Base-by-base conservation (phyloP, 805 yeast genomes). In the Barnettozyma pratensis region DNA sequence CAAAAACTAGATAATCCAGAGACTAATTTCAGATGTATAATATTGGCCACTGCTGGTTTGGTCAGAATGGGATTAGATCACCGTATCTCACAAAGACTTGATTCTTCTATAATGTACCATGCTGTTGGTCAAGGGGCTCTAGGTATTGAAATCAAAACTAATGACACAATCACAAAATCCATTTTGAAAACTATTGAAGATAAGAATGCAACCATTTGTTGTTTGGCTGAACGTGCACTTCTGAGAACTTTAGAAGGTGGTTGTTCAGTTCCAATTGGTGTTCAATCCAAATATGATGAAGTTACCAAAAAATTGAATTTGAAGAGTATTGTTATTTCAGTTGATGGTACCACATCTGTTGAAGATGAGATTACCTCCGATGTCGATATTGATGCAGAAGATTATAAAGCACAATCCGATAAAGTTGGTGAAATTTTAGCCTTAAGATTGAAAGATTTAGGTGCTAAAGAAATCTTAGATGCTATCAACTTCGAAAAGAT, bases 61-160 rank as follows among this genome's bases (percentile, higher is more conserved):
- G 71, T 79, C 26, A 79, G 99, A 56, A 69, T 85, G 39, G 86
- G 83, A 10, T 69, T 91, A 45, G 81, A 77, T n/a, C 65, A 80
- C 56, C 74, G 97, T 65, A 89, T 94, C 62, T 82, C 96, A 6
- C 73, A 77, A 53, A 76, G 73, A 54, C 73, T 94, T 53, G 80
- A 83, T 48, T 75, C 81, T 5, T 85, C 87, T 34, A 87, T 84
- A 47, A 87, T 92, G 96, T 85, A 82, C 63, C 87, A 92, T 64
- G 97, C 99, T 1, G 97, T 94, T 41, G 99, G 99, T n/a, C 99
- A 94, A 71, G 99, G 99, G 54, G 98, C 98, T 0, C 69, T 94
- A 41, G 99, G 98, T 19, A 72, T 94, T 29, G 99, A 94, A 69
- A 87, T 92, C 56, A 77, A 95, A 58, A 76, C 76, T 50, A 77